These are phyloP conservation scores for Rhodomyrtus tomentosa DNA, from an alignment of 345 rosid genomes.

Conservation along the genomic window DNA sequence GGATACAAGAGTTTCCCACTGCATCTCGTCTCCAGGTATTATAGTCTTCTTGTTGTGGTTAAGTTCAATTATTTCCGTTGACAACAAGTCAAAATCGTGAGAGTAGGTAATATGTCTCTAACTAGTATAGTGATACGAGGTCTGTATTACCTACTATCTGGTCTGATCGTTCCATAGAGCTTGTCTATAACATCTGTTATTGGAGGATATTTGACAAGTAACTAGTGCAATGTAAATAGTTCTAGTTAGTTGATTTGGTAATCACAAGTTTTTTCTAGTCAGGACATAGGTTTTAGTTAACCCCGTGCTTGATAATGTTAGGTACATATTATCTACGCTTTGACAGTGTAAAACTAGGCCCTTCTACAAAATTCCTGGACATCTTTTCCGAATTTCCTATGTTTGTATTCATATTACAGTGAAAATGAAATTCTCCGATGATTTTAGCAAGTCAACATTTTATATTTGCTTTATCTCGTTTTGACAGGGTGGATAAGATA, in stretches of 20 bases:
- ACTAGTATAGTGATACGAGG: not conserved
- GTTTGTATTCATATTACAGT: not conserved
- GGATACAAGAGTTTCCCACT: not conserved
- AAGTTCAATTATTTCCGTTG: not conserved
- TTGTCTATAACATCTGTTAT: not conserved
- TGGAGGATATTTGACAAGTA: not conserved
- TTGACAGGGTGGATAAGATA: too few species aligned
- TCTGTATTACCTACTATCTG: not conserved
- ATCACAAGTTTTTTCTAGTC: not conserved
- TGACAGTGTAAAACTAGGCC: not conserved
- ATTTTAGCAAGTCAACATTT: not conserved
- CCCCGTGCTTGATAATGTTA: not conserved
- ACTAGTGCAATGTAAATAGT: not conserved
- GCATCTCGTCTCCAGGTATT: not conserved
- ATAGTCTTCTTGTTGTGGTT: not conserved
- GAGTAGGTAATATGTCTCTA: not conserved
- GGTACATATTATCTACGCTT: not conserved
- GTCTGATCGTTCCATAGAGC: not conserved
- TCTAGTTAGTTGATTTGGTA: not conserved
- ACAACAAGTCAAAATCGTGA: not conserved
- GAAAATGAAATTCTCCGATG: not conserved
- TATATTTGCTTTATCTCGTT: too few species aligned
- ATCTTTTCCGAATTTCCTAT: not conserved
- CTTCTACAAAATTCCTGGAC: not conserved
- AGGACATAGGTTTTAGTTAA: not conserved